A percentile compares a stretch with the other conserved stretches of the same genome.
These are phyloP conservation scores for Fibroporia radiculosa DNA, from an alignment of 768 basidiomycete species.

Conservation along the genomic window DNA sequence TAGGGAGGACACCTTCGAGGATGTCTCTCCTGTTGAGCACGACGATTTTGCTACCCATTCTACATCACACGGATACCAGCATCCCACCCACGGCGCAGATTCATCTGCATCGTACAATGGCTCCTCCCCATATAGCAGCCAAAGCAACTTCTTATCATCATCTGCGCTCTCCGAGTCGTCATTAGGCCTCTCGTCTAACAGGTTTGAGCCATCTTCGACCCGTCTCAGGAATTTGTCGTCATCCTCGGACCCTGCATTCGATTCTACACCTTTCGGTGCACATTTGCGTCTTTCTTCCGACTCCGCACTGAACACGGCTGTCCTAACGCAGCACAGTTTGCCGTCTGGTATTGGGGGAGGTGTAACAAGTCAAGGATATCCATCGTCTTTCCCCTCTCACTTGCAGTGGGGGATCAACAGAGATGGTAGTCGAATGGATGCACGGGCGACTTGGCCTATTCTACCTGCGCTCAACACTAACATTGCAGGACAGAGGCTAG, in stretches of 20 bases:
- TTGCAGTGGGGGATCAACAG: not conserved
- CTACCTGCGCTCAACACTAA: constrained; percentile 19
- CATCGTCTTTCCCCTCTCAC: constrained; percentile 3
- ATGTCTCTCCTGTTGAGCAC: constrained; percentile 32
- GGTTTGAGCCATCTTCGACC: not conserved
- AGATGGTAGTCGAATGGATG: not conserved
- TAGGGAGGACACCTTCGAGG: constrained; percentile 27
- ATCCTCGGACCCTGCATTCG: too few relatives aligned
- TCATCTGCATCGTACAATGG: not conserved
- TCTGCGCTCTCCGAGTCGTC: constrained; percentile 2
- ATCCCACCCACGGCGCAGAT: not conserved
- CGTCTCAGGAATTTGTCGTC: too few relatives aligned
- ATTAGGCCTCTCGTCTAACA: constrained; percentile 1
- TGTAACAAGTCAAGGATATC: too few relatives aligned
- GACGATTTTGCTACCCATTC: constrained; percentile 21
- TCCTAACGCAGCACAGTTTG: too few relatives aligned
- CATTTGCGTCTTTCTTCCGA: not conserved
- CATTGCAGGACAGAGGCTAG: constrained; percentile 9
- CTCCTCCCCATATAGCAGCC: too few relatives aligned
- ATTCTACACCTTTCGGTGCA: too few relatives aligned
- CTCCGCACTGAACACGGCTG: too few relatives aligned
- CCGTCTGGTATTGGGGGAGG: too few relatives aligned
- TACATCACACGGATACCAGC: constrained; percentile 10
- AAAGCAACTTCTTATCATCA: too few relatives aligned
- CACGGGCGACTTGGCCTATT: too few relatives aligned